Evolutionary conservation across 2,329 filamentous ascomycete genomes (phyloP), one percentile per base, ranked within the genome.

Genomic region (Sporothrix variecibatus): DNA sequence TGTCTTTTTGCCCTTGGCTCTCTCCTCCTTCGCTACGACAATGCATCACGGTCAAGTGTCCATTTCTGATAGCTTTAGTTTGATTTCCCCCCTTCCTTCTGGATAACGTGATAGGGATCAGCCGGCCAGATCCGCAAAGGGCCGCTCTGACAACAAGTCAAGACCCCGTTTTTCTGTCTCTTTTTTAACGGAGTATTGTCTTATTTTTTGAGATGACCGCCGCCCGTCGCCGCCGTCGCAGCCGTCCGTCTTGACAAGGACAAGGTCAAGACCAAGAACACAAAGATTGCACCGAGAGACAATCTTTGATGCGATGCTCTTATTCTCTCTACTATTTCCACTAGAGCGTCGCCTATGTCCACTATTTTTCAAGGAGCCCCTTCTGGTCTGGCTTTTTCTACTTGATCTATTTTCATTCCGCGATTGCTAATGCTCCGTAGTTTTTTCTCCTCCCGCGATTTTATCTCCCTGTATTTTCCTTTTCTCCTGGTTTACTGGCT

Each of bases 91-190:
- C 34, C 58, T 43, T 26, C 64, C 43, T 51, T 34, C 12, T 34
- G 8, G 64, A 72, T 62, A 51, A 62, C 56, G 70, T 64, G 70
- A 72, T 72, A 34, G 40, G n/a, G 56, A 72, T 64, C 70, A 72
- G 26, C 70, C 70, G 70, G 70, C 70, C 70, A 72, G 56, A 72
- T 72, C 70, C 70, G 70, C 56, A 49, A 64, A 43, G 15, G 31
- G 60, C 60, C 64, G 64, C 64, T 31, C 23, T 31, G 64, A 49
- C 58, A 40, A 28, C 28, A 12, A 43, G 40, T 3, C 8, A n/a
- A n/a, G 8, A 28, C 1, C 9, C 38, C 38, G 40, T 11, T 11
- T 43, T 43, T 43, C 15, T 43, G n/a, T n/a, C n/a, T n/a, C n/a
- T n/a, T n/a, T n/a, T n/a, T n/a, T n/a, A n/a, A n/a, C n/a, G n/a